Evolutionary conservation across 768 basidiomycete genomes (phyloP).

Genomic region (Cystobasidium onofrii): DNA sequence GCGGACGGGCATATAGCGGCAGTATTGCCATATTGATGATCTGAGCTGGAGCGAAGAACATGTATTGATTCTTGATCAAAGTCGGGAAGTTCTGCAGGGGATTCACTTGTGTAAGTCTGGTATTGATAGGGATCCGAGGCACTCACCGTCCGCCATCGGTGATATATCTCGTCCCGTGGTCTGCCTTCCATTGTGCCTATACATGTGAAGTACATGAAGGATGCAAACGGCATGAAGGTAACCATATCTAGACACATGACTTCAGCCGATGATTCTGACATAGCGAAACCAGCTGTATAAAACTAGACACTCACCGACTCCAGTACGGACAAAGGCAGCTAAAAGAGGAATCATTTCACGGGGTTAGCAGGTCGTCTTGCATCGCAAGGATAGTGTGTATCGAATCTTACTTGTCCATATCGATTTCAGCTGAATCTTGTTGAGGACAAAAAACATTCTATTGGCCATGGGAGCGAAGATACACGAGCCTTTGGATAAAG

Average conservation of each 20-base stretch:
- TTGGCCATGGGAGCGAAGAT: conserved; percentile 28
- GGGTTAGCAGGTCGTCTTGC: too few species aligned
- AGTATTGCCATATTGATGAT: conserved; percentile 34
- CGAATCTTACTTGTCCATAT: conserved; percentile 16
- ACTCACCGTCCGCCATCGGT: conserved; percentile 36
- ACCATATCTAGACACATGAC: conserved; percentile 6
- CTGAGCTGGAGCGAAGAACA: conserved; percentile 34
- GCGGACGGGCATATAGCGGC: conserved; percentile 40
- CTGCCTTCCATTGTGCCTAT: conserved; percentile 33
- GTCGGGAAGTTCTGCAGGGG: conserved; percentile 9
- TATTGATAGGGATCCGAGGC: conserved; percentile 26
- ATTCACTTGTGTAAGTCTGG: not conserved
- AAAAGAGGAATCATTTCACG: too few species aligned
- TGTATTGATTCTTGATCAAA: conserved; percentile 22
- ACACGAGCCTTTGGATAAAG: not conserved
- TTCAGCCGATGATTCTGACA: not conserved
- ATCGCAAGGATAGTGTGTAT: not conserved
- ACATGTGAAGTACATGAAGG: conserved; percentile 13
- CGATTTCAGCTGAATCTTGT: conserved; percentile 13
- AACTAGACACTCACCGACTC: conserved; percentile 1
- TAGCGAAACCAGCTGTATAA: not conserved
- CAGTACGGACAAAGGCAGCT: conserved; percentile 22
- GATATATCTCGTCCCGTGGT: conserved; percentile 32
- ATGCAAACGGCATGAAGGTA: conserved; percentile 26
- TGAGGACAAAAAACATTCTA: conserved; percentile 4